phyloP scores from a whole-genome alignment of 352 stramenopile genomes.

The Hyaloperonospora brassicae region DNA sequence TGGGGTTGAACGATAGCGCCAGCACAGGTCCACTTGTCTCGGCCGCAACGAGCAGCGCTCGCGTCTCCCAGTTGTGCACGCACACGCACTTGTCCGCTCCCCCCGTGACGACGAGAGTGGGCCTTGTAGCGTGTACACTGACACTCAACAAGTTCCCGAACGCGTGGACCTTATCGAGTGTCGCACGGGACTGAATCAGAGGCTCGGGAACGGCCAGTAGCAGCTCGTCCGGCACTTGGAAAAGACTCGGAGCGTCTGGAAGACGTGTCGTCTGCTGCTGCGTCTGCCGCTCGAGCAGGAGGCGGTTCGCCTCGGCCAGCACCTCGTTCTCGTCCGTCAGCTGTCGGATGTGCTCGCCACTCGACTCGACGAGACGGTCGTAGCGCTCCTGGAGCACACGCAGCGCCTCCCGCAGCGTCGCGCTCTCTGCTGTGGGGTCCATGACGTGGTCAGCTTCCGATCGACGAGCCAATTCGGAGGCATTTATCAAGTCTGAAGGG shows the following conservation, averaged over 20 bases:
- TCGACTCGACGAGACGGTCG: constrained; percentile 29
- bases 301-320: constrained; percentile 61
- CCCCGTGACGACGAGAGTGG: constrained; percentile 46
- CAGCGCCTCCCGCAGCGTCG: constrained; percentile 36
- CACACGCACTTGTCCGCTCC: constrained; percentile 69
- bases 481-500: too few species aligned
- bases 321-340: constrained; percentile 70
- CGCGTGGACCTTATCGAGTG: constrained; percentile 45
- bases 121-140: constrained; percentile 29
- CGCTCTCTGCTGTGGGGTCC: constrained; percentile 39
- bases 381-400: constrained; percentile 43
- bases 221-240: constrained; percentile 63
- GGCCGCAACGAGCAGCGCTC: constrained; percentile 34
- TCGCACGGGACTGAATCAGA: constrained; percentile 16
- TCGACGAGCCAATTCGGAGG: too few species aligned
- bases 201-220: constrained; percentile 44
- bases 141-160: constrained; percentile 68
- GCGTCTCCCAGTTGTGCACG: constrained; percentile 55
- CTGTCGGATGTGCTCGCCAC: constrained; percentile 35
- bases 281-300: constrained; percentile 49
- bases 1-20: constrained; percentile 54
- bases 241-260: constrained; percentile 12
- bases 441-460: not conserved
- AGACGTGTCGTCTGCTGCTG: not conserved
- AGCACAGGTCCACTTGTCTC: constrained; percentile 44